Conservation (phyloP, 2,329 filamentous ascomycete genomes). For the Pestalotiopsis sp. region DNA sequence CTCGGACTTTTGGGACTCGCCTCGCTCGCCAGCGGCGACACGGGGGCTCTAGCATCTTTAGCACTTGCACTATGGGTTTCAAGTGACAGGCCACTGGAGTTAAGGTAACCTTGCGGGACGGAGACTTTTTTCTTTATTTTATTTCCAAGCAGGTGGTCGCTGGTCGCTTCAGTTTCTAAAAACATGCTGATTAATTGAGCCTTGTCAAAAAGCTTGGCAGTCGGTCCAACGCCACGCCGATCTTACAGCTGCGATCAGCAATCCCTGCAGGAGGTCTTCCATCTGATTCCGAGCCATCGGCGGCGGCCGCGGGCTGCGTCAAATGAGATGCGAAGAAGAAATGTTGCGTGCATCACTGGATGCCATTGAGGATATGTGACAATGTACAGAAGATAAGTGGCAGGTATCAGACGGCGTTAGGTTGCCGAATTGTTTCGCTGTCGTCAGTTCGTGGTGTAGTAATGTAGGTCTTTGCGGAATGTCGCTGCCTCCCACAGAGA, state of each 20-base stretch:
- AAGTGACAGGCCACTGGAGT: background rate
- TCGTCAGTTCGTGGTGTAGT: background rate
- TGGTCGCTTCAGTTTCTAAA: background rate
- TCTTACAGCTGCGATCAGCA: conserved; percentile 11
- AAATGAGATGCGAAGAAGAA: background rate
- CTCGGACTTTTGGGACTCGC: too few relatives aligned
- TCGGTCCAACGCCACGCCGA: conserved; percentile 14
- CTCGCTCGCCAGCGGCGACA: too few relatives aligned
- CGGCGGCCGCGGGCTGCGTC: background rate
- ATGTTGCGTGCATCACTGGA: background rate
- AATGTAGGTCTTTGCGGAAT: background rate
- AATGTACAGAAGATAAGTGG: background rate
- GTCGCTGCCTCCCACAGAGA: background rate
- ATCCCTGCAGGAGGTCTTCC: conserved; percentile 5
- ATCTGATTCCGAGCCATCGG: conserved; percentile 1
- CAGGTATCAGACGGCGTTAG: background rate
- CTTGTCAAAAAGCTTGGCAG: conserved; percentile 12
- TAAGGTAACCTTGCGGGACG: background rate
- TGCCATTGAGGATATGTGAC: background rate
- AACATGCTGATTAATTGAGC: conserved; percentile 14
- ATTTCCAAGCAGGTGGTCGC: background rate
- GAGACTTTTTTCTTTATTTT: background rate
- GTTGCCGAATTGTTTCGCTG: too few relatives aligned
- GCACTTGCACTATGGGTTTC: background rate
- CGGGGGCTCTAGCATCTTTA: background rate